Base-by-base conservation (phyloP, 495 filamentous ascomycete species). In the Neurospora cerealis region DNA sequence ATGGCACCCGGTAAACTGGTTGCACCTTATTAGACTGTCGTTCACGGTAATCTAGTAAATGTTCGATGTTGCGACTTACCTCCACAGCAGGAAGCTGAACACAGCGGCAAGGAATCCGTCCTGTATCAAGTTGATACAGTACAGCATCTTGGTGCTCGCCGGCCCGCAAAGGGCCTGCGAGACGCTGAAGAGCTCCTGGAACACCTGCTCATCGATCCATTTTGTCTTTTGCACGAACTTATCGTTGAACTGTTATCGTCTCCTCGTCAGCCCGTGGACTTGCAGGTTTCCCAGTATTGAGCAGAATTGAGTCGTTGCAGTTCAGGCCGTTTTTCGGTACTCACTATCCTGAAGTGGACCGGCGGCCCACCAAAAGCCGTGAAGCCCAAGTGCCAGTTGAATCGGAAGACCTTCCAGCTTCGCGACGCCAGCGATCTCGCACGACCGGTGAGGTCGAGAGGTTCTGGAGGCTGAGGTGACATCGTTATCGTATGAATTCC, bases 171-270 rank as follows among this genome's bases (percentile, higher is more conserved):
- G 87, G 17, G 90, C 89, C 80, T 95, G 93, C 69, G 88, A 91
- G 74, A 96, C 83, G 24, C 91, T 91, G 80, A 95, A 96, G 19
- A 95, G 86, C 77, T 96, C 93, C 81, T 94, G 91, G 81, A 92
- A 96, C 73, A 90, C 86, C 76, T 92, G 90, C 75, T 93, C 91
- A 80, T 94, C 89, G 54, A 95, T 89, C 93, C 93, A 96, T 78
- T 83, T 82, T 38, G 85, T 77, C 75, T 87, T 86, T 39, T 88
- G 81, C 4, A 95, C 92, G 79, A 94, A 96, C 66, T 86, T 86
- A 32, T 83, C 81, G 77, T 92, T 87, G 71, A 91, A 84, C 85
- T 86, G n/a, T 24, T 5, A 13, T 37, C 1, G 48, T 7, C 28
- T 21, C 7, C 39, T 72, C 10, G 38, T 38, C 19, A 40, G n/a